These are phyloP conservation scores for Kalaharituber pfeilii DNA, from an alignment of 2,329 filamentous ascomycete species.

Conservation along the genomic window DNA sequence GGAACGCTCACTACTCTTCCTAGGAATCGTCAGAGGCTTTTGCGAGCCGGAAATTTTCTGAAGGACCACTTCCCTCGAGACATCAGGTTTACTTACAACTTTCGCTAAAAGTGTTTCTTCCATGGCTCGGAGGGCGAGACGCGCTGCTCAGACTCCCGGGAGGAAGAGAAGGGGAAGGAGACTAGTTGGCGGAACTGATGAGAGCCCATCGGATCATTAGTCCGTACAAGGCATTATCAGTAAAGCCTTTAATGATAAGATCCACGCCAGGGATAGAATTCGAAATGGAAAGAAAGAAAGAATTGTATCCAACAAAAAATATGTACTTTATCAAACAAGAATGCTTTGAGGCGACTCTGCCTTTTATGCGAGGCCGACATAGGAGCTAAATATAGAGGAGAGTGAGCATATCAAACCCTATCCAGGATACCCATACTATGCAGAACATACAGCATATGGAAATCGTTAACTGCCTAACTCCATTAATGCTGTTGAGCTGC, in stretches of 20 bases:
- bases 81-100: conserved; percentile 64
- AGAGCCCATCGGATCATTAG: conserved; percentile 1
- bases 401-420: conserved; percentile 46
- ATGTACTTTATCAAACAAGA: background rate
- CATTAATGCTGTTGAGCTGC: conserved; percentile 41
- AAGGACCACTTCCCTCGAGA: conserved; percentile 64
- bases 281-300: background rate
- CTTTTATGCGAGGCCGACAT: background rate
- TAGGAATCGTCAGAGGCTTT: conserved; percentile 77
- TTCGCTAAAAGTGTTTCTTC: conserved; percentile 75
- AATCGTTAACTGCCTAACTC: conserved; percentile 64
- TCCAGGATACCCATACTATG: conserved; percentile 63
- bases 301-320: background rate
- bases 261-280: background rate
- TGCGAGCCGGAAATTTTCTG: conserved; percentile 83
- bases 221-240: conserved; percentile 16
- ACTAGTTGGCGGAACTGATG: no score
- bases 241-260: background rate
- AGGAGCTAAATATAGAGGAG: background rate
- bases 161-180: no score
- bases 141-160: no score
- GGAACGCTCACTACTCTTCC: conserved; percentile 93
- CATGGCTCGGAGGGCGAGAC: conserved; percentile 54
- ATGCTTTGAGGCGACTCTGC: background rate
- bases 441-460: conserved; percentile 82